Evolutionary conservation across 148 eudicot species (phyloP).

Genomic region (Arbutus unedo): DNA sequence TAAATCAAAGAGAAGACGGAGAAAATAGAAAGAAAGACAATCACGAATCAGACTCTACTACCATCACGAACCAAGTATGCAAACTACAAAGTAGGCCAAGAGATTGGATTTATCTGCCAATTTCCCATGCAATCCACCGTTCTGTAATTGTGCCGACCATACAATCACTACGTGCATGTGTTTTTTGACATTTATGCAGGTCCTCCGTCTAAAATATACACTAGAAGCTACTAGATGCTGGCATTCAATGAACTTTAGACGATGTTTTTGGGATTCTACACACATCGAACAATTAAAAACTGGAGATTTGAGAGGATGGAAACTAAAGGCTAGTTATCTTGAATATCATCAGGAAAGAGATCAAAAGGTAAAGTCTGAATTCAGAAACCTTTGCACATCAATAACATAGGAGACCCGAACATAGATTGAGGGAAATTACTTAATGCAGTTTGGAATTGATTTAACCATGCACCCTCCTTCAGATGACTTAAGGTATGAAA

Average conservation of each 20-base stretch:
- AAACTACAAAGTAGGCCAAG: not conserved
- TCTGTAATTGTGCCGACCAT: not conserved
- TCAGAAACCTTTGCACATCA: not conserved
- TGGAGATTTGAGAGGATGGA: not conserved
- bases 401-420: not conserved
- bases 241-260: no score
- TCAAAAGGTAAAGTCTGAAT: not conserved
- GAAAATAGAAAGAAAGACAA: not conserved
- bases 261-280: no score
- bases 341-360: not conserved
- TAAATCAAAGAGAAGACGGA: no score
- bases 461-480: not conserved
- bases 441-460: not conserved
- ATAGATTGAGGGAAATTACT: not conserved
- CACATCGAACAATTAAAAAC: no score
- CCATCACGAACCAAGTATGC: not conserved
- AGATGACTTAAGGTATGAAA: not conserved
- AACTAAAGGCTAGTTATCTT: not conserved
- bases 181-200: not conserved
- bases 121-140: not conserved
- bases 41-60: not conserved
- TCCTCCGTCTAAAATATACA: not conserved
- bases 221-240: not conserved
- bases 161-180: not conserved
- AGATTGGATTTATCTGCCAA: not conserved